Conservation (phyloP, 257 asterid genomes). For the Jasminum sambac region DNA sequence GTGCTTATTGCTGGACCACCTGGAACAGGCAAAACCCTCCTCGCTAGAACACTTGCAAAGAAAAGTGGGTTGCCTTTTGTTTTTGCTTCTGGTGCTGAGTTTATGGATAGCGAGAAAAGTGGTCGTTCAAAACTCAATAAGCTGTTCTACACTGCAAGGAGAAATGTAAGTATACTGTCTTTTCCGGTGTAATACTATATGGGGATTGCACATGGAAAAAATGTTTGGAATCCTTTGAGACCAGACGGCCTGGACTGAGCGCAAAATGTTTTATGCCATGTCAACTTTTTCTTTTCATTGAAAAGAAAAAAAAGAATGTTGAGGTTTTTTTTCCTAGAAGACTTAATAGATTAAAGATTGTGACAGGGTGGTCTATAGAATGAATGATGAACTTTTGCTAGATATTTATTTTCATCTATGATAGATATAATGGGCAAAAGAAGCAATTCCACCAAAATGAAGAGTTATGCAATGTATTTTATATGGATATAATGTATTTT, state of each 20-base stretch:
- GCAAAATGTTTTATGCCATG: constrained; percentile 9
- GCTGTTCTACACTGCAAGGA: constrained; percentile 81
- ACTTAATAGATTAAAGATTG: neutral
- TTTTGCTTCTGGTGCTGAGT: constrained; percentile 99
- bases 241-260: constrained; percentile 9
- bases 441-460: neutral
- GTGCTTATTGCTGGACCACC: constrained; percentile 99
- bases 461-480: neutral
- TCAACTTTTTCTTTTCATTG: neutral
- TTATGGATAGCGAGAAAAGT: constrained; percentile 93
- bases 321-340: too few relatives aligned
- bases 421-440: constrained; percentile 7
- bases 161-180: constrained; percentile 68
- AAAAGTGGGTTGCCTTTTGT: constrained; percentile 97
- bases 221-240: constrained; percentile 9
- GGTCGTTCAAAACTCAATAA: constrained; percentile 90
- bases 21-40: constrained; percentile 97
- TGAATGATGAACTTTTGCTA: constrained; percentile 5
- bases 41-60: constrained; percentile 92
- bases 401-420: constrained; percentile 8
- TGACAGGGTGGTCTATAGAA: constrained; percentile 6
- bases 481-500: neutral
- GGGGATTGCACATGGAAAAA: constrained; percentile 17
- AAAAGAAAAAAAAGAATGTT: too few relatives aligned
- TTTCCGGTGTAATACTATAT: constrained; percentile 20